Percentiles rank a stretch among this genome's conserved stretches.
phyloP scores from a whole-genome alignment of 345 rosid genomes.

The Populus tremula region DNA sequence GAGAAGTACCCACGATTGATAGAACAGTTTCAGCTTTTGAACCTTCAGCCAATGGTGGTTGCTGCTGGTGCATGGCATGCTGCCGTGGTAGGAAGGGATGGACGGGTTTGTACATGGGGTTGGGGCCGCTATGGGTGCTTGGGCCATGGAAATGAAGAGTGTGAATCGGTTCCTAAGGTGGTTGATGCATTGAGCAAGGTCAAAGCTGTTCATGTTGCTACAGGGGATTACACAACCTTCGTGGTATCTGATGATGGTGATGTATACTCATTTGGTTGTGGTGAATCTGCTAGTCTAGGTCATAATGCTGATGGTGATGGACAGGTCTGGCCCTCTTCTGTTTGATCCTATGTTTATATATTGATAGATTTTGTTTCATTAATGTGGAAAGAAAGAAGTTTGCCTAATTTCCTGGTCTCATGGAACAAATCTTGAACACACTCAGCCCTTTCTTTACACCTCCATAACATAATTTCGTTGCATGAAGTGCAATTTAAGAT shows the following conservation, averaged over 20 bases:
- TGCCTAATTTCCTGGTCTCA: background rate
- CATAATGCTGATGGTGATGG: constrained; percentile 54
- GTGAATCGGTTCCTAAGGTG: constrained; percentile 72
- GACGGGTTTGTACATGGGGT: constrained; percentile 96
- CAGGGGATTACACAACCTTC: constrained; percentile 91
- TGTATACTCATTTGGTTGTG: constrained; percentile 93
- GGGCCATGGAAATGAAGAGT: constrained; percentile 91
- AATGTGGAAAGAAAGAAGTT: background rate
- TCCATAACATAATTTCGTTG: background rate
- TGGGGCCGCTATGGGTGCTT: constrained; percentile 96
- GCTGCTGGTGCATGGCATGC: constrained; percentile 99
- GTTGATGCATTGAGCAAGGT: constrained; percentile 64
- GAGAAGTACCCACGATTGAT: constrained; percentile 89
- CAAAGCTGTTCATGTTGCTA: constrained; percentile 82
- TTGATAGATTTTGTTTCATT: background rate
- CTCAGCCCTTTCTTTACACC: background rate
- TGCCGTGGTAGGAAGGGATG: constrained; percentile 89
- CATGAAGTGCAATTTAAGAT: background rate
- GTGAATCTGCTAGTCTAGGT: constrained; percentile 91
- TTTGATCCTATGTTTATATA: background rate
- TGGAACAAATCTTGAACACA: background rate
- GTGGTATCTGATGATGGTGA: constrained; percentile 85
- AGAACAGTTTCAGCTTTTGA: constrained; percentile 65
- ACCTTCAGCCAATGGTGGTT: constrained; percentile 79
- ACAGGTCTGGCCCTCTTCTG: constrained; percentile 40